A percentile compares a stretch with the other conserved stretches of the same genome.
Evolutionary conservation across 192 early-diverging fungal species (phyloP).

Genomic region (Backusella tuberculispora): DNA sequence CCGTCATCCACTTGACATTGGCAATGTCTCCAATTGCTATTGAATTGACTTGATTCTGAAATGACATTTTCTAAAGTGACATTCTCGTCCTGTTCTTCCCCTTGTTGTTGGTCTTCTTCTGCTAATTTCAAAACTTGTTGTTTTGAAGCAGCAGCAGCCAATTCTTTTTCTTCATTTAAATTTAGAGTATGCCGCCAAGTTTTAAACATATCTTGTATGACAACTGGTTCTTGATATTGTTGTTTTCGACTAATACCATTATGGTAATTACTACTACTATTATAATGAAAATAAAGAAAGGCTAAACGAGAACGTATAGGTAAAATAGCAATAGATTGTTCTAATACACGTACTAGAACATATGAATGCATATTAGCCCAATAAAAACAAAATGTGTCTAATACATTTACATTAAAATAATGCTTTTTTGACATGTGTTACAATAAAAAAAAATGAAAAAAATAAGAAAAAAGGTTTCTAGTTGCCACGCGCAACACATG

Average conservation of each 20-base stretch:
- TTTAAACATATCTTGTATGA: neutral
- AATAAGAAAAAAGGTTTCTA: neutral
- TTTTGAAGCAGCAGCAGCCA: neutral
- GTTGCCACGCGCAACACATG: too few species aligned
- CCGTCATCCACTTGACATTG: constrained; percentile 2
- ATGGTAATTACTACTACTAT: neutral
- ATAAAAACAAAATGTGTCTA: constrained; percentile 35
- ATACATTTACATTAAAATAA: neutral
- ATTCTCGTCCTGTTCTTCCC: neutral
- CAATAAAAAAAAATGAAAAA: neutral
- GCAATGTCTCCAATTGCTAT: constrained; percentile 23
- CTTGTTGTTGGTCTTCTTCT: too few species aligned
- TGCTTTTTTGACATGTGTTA: constrained; percentile 4
- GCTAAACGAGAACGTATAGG: constrained; percentile 5
- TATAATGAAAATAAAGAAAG: constrained; percentile 18
- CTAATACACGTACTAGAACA: constrained; percentile 18
- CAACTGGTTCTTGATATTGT: neutral
- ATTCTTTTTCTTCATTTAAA: neutral
- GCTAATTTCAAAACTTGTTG: neutral
- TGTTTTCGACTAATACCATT: neutral
- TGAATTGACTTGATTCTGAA: neutral
- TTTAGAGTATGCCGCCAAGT: neutral
- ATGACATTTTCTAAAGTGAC: constrained; percentile 17
- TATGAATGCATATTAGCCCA: constrained; percentile 25
- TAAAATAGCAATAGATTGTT: constrained; percentile 18